A percentile compares a stretch with the other conserved stretches of the same genome.
Conservation (phyloP, 768 basidiomycete species). For the Xanthoconium stramineum region DNA sequence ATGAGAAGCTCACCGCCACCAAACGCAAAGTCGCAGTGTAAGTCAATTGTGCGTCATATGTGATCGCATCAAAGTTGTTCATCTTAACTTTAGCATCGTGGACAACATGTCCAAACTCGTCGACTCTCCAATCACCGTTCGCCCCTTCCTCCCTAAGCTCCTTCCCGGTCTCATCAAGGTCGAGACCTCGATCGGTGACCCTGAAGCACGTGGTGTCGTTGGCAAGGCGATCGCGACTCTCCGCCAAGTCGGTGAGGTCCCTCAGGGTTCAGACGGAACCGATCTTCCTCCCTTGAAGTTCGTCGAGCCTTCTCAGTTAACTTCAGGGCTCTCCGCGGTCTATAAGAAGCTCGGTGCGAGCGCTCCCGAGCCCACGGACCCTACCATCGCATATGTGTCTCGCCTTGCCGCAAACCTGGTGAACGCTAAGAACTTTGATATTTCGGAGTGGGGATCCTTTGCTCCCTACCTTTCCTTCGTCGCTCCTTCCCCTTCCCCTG, state of each 20-base stretch:
- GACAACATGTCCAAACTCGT: conserved; percentile 99
- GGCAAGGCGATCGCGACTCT: conserved; percentile 92
- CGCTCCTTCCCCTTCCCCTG: conserved; percentile 59
- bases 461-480: conserved; percentile 73
- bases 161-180: conserved; percentile 96
- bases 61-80: conserved; percentile 17
- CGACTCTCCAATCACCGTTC: conserved; percentile 90
- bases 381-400: conserved; percentile 65
- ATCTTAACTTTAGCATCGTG: conserved; percentile 59
- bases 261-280: conserved; percentile 73
- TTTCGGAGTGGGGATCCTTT: conserved; percentile 81
- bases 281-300: conserved; percentile 84
- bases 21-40: conserved; percentile 98
- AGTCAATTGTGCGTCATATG: conserved; percentile 28
- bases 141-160: conserved; percentile 94
- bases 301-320: conserved; percentile 65
- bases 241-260: conserved; percentile 91
- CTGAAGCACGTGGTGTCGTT: conserved; percentile 93
- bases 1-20: conserved; percentile 91
- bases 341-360: conserved; percentile 81
- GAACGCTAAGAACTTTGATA: conserved; percentile 90
- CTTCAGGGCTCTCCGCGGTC: conserved; percentile 62
- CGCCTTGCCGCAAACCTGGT: conserved; percentile 82
- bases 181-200: conserved; percentile 92
- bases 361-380: conserved; percentile 55